Evolutionary conservation across 805 yeast genomes (phyloP), one percentile per base, ranked within the genome.

Genomic region (Wickerhamiella dianesei): DNA sequence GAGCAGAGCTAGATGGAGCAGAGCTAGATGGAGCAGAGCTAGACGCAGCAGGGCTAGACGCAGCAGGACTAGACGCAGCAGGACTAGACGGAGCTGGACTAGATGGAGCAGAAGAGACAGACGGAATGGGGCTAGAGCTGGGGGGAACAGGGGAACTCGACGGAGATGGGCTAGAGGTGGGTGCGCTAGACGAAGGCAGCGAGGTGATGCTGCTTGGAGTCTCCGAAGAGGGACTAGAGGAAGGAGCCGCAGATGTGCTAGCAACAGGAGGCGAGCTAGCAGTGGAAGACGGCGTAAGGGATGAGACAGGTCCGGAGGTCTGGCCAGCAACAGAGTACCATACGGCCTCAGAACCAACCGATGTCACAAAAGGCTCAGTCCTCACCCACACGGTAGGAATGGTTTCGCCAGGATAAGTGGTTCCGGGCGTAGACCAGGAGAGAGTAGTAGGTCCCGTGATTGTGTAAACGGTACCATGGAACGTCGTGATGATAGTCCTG

Each of bases 381-480:
- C 12, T 6, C 32, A 12, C 9, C 6, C 6, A 6, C 12, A 6
- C 12, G 12, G 6, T 25, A 12, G 32, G 6, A 12, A 25, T 25
- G 12, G 8, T 4, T 12, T 29, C 37, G 18, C 45, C 39, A 3
- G 21, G 25, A 35, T 12, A n/a, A 16, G 40, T 35, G 20, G 40
- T 35, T 20, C 46, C 42, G 21, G 21, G 37, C 16, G n/a, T 21
- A 21, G 32, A 17, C 39, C 39, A 42, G 21, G 17, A 17, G 4
- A 42, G 39, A 9, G 44, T 42, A 9, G 44, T 42, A 13, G 44
- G 44, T n/a, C 37, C 44, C 12, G 44, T 42, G 22, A 42, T 25
- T 4, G 35, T 22, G 22, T 42, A 42, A 14, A 32, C 21, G 4
- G 25, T 12, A 18, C 37, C 44, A 35, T 42, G 44, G 39, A 42